Base-by-base conservation (phyloP, 2,329 filamentous ascomycete genomes). In the Colletotrichum lupini region DNA sequence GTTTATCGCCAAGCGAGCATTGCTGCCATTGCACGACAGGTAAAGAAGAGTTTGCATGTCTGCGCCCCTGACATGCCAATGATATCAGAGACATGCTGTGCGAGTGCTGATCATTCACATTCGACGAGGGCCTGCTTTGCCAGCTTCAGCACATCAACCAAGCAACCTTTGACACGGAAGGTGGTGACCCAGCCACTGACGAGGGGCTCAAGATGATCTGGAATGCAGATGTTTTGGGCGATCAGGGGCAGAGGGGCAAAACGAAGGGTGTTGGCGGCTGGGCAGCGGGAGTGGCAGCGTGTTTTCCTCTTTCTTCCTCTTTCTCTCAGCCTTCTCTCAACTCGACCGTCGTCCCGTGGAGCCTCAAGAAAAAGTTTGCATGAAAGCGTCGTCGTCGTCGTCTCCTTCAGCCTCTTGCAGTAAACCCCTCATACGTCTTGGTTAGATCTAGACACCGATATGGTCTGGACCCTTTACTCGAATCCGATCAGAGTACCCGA, bases 61-160 rank as follows among this genome's bases (percentile, higher is more conserved):
- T 5, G 52, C 22, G 32, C 32, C 62, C 32, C 62, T 65, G 62
- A 65, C 62, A 65, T 65, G 11, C 32, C 62, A 46, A 42, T 16
- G 52, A 46, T n/a, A 30, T 22, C 32, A 46, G 19, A 14, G n/a
- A 42, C 49, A 65, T 24, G 30, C 22, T 12, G 26, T 42, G 5
- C 16, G 8, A 12, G 19, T 56, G 62, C 24, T 28, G 62, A 57
- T 57, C 62, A 55, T 42, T 64, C 52, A 42, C 22, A 9, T 30
- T 28, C 61, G 30, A 30, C 22, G 22, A 26, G 12, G 14, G 14
- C 30, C 26, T 56, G 49, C 46, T 65, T 28, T 52, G 14, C 30
- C 26, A 42, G 49, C 46, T 65, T 28, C 62, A 14, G 6, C 62
- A 42, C 16, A 19, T 30, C 52, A 56, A 65, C 52, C 52, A 49